A percentile compares a stretch with the other conserved stretches of the same genome.
These are phyloP conservation scores for Celoporthe dispersa DNA, from an alignment of 2,329 filamentous ascomycete species.

Conservation along the genomic window DNA sequence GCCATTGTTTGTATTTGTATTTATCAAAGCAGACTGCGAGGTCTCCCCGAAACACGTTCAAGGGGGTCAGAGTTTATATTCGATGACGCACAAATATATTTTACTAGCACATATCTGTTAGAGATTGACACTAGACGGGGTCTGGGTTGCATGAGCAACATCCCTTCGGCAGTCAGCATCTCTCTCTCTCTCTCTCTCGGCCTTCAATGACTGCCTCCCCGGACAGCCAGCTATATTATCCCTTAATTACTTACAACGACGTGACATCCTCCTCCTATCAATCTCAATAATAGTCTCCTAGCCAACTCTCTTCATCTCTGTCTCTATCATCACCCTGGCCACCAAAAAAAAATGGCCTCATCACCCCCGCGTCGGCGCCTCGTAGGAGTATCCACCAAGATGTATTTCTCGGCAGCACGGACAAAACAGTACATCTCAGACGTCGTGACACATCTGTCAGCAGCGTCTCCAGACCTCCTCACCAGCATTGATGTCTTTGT, in stretches of 20 bases:
- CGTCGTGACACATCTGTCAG: conserved; percentile 52
- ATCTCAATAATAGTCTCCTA: no score
- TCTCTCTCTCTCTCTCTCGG: background rate
- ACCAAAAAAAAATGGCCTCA: conserved; percentile 32
- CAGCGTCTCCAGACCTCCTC: conserved; percentile 43
- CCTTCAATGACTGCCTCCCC: no score
- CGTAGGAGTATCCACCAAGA: conserved; percentile 59
- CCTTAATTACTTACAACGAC: no score
- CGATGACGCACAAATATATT: background rate
- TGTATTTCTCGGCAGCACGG: conserved; percentile 74
- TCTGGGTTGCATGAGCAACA: background rate
- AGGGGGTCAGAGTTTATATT: background rate
- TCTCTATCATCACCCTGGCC: background rate
- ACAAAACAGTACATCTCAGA: conserved; percentile 61
- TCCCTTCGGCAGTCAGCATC: background rate
- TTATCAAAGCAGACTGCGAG: background rate
- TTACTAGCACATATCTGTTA: background rate
- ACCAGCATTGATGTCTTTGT: conserved; percentile 72
- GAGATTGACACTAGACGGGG: background rate
- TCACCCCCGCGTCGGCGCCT: conserved; percentile 59
- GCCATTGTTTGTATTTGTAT: background rate
- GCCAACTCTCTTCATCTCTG: no score
- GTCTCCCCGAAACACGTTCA: background rate
- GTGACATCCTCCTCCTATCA: no score
- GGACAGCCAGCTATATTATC: no score